Evolutionary conservation across 208 protist genomes (phyloP).

Genomic region (Crithidia mellificae): DNA sequence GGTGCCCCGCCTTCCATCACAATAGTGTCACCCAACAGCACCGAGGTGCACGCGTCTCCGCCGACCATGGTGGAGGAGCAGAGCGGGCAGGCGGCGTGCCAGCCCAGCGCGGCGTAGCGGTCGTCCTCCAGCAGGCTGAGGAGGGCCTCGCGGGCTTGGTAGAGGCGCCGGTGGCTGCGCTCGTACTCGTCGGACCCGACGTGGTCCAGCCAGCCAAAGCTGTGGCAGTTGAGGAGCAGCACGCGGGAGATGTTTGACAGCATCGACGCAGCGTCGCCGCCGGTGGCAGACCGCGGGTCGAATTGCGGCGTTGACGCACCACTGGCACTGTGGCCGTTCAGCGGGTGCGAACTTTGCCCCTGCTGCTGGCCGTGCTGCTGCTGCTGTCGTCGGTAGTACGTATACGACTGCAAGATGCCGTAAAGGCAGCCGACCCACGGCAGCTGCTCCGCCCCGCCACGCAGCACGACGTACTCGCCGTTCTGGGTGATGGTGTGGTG

Average conservation of each 20-base stretch:
- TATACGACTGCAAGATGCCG: constrained; percentile 40
- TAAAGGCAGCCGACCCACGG: constrained; percentile 65
- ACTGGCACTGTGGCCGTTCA: too few species aligned
- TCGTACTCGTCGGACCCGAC: constrained; percentile 56
- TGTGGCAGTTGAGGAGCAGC: constrained; percentile 69
- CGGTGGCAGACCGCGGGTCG: neutral
- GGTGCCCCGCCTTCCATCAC: constrained; percentile 68
- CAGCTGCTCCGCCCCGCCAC: constrained; percentile 53
- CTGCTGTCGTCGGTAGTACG: constrained; percentile 10
- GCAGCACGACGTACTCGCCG: constrained; percentile 52
- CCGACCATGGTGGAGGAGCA: constrained; percentile 13
- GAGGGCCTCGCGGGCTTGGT: constrained; percentile 34
- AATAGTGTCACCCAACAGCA: constrained; percentile 61
- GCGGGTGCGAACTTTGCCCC: too few species aligned
- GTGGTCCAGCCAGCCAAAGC: constrained; percentile 62
- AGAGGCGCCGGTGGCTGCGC: constrained; percentile 36
- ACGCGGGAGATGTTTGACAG: constrained; percentile 38
- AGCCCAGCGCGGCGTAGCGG: constrained; percentile 35
- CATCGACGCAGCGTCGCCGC: neutral
- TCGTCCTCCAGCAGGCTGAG: constrained; percentile 33
- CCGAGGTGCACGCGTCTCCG: constrained; percentile 31
- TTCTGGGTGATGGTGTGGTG: constrained; percentile 44
- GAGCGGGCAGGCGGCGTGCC: constrained; percentile 22
- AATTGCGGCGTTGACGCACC: too few species aligned
- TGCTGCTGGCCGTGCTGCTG: neutral